Evolutionary conservation across 108 stramenopile genomes (phyloP).

Genomic region (Discostella pseudostelligera): DNA sequence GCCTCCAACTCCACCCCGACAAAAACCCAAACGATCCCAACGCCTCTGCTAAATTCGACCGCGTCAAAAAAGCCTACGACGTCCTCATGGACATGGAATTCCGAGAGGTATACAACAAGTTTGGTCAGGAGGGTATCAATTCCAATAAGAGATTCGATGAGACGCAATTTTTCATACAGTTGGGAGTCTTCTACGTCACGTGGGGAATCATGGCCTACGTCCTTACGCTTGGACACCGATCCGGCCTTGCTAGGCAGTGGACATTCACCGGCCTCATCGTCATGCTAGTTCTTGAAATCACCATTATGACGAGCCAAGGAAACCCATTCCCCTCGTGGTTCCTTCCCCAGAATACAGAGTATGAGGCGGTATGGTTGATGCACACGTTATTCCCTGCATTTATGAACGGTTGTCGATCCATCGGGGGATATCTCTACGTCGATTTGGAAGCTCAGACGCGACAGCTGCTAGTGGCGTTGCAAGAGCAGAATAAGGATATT

Average conservation of each 20-base stretch:
- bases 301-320: conserved; percentile 80
- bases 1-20: conserved; percentile 95
- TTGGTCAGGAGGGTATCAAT: conserved; percentile 89
- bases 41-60: conserved; percentile 91
- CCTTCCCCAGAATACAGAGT: conserved; percentile 86
- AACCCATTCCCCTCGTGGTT: conserved; percentile 91
- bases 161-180: conserved; percentile 81
- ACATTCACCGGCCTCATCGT: conserved; percentile 91
- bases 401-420: conserved; percentile 97
- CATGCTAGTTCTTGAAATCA: conserved; percentile 91
- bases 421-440: conserved; percentile 90
- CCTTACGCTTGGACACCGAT: conserved; percentile 90
- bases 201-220: conserved; percentile 96
- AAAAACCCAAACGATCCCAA: conserved; percentile 89
- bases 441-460: conserved; percentile 91
- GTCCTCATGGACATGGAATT: conserved; percentile 94
- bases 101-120: conserved; percentile 97
- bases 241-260: conserved; percentile 85
- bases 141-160: conserved; percentile 88
- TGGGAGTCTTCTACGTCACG: conserved; percentile 90
- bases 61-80: conserved; percentile 90
- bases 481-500: conserved; percentile 94
- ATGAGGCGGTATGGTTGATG: conserved; percentile 87
- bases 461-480: conserved; percentile 83
- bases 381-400: conserved; percentile 96